Evolutionary conservation across 208 protist genomes (phyloP), one percentile per base, ranked within the genome.

Genomic region (Herpetomonas samuelpessoai): DNA sequence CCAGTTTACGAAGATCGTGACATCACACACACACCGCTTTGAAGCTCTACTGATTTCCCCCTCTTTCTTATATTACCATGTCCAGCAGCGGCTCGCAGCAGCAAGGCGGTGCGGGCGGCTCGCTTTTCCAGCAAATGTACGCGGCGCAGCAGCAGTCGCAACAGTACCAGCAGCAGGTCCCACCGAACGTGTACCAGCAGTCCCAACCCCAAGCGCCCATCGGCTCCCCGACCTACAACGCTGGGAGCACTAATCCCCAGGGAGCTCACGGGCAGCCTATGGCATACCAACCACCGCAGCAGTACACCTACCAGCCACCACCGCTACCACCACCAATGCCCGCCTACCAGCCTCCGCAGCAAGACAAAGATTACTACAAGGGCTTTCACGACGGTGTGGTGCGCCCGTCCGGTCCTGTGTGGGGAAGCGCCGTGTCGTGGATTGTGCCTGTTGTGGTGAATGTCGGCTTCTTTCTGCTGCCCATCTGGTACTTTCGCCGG

Each of bases 381-480:
- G 91, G 91, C 19, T 96, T 96, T 70, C 85, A 96, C 62, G 91
- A 96, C 28, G 87, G 87, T 49, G 82, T 94, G 16, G 73, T 93
- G 65, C 81, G 79, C 24, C 79, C 83, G 0, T 82, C 76, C 1
- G 79, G 79, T 0, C 76, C 81, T 19, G 65, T 89, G 24, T 79
- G 81, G 68, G 87, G 88, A 35, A 92, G 71, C 48, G 83, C 76
- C 10, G 64, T 88, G 38, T 87, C 76, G 38, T 95, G 88, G 86
- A 30, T 95, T 21, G 83, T 83, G 2, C 86, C 88, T 0, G 56
- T 95, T 2, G 52, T 86, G 44, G 83, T 95, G 9, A 97, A 97
- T 63, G 25, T 93, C 19, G 85, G 68, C 49, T 76, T 97, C 45
- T 93, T 97, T 52, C 53, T 95, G 4, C 81, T 84, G 12, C 87